Evolutionary conservation across 2,329 filamentous ascomycete species (phyloP).

Genomic region (Ustilaginoidea virens): DNA sequence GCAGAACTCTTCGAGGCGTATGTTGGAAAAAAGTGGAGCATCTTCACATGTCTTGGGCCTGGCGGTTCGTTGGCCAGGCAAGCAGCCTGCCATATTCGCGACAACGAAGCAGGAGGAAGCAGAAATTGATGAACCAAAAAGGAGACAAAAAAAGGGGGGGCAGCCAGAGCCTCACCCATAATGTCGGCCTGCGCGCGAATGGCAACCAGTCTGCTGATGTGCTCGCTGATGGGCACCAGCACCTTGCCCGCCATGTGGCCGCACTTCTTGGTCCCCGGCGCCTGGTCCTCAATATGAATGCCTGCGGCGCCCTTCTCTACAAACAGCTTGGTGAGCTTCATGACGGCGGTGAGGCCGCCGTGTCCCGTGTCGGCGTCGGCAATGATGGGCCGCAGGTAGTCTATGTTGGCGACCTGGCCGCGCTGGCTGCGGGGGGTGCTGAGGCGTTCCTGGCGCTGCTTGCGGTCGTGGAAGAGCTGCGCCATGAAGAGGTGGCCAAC

Average conservation of each 20-base stretch:
- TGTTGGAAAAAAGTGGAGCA: too few relatives aligned
- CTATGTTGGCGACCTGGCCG: slow-evolving; percentile 58
- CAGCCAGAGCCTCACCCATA: slow-evolving; percentile 49
- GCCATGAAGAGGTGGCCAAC: slow-evolving; percentile 96
- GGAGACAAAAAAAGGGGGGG: slow-evolving; percentile 1
- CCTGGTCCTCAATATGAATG: slow-evolving; percentile 98
- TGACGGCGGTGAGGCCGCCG: slow-evolving; percentile 92
- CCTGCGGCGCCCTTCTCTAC: slow-evolving; percentile 92
- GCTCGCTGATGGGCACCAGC: slow-evolving; percentile 88
- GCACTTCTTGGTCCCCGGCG: slow-evolving; percentile 97
- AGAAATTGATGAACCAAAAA: neutral
- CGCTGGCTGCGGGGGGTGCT: slow-evolving; percentile 60
- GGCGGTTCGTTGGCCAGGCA: too few relatives aligned
- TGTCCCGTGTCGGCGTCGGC: slow-evolving; percentile 96
- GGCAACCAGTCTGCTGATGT: slow-evolving; percentile 93
- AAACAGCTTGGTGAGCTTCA: slow-evolving; percentile 98
- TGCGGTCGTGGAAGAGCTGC: slow-evolving; percentile 98
- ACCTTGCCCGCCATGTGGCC: slow-evolving; percentile 99
- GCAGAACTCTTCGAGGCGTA: too few relatives aligned
- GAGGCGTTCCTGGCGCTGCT: slow-evolving; percentile 90
- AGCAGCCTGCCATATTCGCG: too few relatives aligned
- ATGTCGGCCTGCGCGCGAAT: slow-evolving; percentile 97
- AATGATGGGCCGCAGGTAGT: slow-evolving; percentile 91
- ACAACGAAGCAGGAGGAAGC: neutral
- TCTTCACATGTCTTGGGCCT: neutral